Percentiles rank a stretch among this genome's conserved stretches.
Evolutionary conservation across 139 green algal species (phyloP).

Genomic region (Ettlia oleoabundans): DNA sequence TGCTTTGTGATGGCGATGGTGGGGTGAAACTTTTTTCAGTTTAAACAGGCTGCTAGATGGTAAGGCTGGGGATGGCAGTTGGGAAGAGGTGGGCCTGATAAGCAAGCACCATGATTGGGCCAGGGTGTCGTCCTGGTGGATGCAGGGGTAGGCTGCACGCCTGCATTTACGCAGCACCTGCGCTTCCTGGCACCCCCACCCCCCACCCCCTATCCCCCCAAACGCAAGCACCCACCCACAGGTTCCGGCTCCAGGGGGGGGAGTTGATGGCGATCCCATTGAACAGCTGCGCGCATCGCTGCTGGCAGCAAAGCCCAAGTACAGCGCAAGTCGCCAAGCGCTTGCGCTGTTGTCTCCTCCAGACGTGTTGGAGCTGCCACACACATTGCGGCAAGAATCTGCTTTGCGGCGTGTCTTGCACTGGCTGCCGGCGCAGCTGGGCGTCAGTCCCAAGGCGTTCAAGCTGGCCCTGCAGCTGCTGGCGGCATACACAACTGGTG

Average conservation of each 20-base stretch:
- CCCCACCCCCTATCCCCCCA: not conserved
- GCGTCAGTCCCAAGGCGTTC: not conserved
- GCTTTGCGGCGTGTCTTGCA: not conserved
- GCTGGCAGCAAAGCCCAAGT: slow-evolving; percentile 9
- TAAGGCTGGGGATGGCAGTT: too few species aligned
- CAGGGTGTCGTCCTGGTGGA: too few species aligned
- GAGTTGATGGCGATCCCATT: not conserved
- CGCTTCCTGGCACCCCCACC: too few species aligned
- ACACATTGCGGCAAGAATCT: not conserved
- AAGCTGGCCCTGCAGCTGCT: slow-evolving; percentile 14
- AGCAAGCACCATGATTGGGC: too few species aligned
- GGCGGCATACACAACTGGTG: slow-evolving; percentile 22
- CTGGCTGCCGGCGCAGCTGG: not conserved
- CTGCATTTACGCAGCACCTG: not conserved
- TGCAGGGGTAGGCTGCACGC: too few species aligned
- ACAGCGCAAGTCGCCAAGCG: not conserved
- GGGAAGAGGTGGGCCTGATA: too few species aligned
- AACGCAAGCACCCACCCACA: not conserved
- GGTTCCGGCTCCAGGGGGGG: not conserved
- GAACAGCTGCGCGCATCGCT: slow-evolving; percentile 23
- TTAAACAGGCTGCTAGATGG: too few species aligned
- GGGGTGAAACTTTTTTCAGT: not conserved
- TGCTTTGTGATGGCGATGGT: not conserved
- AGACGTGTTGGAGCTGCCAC: not conserved
- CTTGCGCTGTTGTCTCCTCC: not conserved